Conservation (phyloP, 768 basidiomycete species). For the Mycena polygramma region DNA sequence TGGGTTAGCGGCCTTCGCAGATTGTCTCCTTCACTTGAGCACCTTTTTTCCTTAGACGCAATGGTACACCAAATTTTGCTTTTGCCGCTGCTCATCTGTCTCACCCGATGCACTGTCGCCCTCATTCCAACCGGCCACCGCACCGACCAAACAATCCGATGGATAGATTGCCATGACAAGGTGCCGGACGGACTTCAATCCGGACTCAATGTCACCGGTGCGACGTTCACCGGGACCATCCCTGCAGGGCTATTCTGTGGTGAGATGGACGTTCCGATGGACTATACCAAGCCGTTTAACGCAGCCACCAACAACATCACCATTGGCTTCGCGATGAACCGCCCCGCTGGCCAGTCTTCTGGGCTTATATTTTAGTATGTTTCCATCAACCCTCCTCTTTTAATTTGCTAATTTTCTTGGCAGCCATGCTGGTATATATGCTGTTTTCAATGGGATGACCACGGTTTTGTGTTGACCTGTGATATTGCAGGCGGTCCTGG, state of each 20-base stretch:
- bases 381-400: background rate
- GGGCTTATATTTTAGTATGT: constrained; percentile 18
- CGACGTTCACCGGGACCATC: background rate
- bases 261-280: constrained; percentile 32
- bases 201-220: constrained; percentile 12
- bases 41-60: no score
- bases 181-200: constrained; percentile 13
- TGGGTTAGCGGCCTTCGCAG: no score
- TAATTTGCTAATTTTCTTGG: background rate
- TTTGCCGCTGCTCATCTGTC: no score
- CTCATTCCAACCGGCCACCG: no score
- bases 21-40: no score
- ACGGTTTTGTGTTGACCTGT: background rate
- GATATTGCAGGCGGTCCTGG: constrained; percentile 31
- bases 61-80: no score
- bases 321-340: constrained; percentile 33
- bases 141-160: constrained; percentile 12
- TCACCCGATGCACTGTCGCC: background rate
- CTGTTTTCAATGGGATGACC: background rate
- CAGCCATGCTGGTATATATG: constrained; percentile 13
- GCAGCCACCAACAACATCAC: constrained; percentile 22
- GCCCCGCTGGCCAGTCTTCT: constrained; percentile 11
- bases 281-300: constrained; percentile 26
- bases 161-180: constrained; percentile 19
- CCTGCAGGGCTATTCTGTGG: constrained; percentile 24